Percentiles rank a stretch among this genome's conserved stretches.
Evolutionary conservation across 257 asterid genomes (phyloP).

Genomic region (Cynanchum wilfordii): DNA sequence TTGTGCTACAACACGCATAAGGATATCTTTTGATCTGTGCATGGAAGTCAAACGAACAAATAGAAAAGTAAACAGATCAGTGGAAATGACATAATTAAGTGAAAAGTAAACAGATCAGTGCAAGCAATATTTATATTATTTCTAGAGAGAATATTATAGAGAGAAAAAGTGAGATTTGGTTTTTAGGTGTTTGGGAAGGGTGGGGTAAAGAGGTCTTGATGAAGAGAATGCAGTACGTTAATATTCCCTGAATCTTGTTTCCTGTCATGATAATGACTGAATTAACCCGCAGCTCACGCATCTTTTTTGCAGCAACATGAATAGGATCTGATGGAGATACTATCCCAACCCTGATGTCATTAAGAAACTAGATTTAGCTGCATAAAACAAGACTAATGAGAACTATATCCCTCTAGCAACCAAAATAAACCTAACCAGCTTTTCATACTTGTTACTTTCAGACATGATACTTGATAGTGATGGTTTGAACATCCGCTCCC

Average conservation of each 20-base stretch:
- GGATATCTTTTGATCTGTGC: conserved; percentile 79
- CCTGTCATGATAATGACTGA: conserved; percentile 64
- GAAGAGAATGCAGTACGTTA: conserved; percentile 54
- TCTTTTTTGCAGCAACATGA: conserved; percentile 80
- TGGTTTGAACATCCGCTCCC: conserved; percentile 95
- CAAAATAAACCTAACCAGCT: conserved; percentile 12
- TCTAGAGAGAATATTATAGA: background rate
- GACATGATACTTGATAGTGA: conserved; percentile 72
- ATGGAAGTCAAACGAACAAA: conserved; percentile 29
- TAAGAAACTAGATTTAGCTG: conserved; percentile 21
- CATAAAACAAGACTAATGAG: conserved; percentile 16
- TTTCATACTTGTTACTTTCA: conserved; percentile 58
- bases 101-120: too few relatives aligned
- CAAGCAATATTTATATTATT: background rate
- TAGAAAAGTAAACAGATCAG: background rate
- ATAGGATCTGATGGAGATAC: conserved; percentile 76
- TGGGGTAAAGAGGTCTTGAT: background rate
- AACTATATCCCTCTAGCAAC: background rate
- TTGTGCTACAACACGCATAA: conserved; percentile 85
- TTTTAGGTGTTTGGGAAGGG: background rate
- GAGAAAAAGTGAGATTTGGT: background rate
- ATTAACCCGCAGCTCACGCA: conserved; percentile 81
- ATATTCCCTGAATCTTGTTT: conserved; percentile 79
- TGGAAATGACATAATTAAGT: background rate
- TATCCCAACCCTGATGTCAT: conserved; percentile 58